phyloP scores from a whole-genome alignment of 2,329 filamentous ascomycete species.

The Alternaria sp. region DNA sequence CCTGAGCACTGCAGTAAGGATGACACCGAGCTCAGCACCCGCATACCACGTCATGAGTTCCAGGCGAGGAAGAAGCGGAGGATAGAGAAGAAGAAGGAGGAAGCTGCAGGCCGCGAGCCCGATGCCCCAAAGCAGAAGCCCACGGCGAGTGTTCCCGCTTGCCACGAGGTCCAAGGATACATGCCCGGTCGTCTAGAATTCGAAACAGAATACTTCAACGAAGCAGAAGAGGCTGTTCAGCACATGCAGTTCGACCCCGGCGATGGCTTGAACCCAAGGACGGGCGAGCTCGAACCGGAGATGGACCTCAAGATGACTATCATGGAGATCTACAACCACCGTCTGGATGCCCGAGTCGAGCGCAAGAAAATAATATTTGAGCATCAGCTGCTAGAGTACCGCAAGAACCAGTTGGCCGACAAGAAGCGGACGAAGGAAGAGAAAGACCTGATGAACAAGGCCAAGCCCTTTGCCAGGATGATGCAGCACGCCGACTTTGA shows the following conservation, averaged over 20 bases:
- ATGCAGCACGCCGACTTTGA: constrained; percentile 95
- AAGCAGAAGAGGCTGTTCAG: constrained; percentile 97
- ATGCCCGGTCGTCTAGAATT: constrained; percentile 98
- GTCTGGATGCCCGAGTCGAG: constrained; percentile 87
- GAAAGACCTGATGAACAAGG: constrained; percentile 85
- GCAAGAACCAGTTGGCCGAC: constrained; percentile 85
- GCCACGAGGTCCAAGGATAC: constrained; percentile 97
- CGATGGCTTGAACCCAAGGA: constrained; percentile 84
- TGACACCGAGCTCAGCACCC: constrained; percentile 78
- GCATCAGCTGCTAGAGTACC: constrained; percentile 89
- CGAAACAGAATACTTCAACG: constrained; percentile 96
- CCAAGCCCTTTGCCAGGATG: constrained; percentile 94
- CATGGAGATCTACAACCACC: constrained; percentile 97
- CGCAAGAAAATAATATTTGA: constrained; percentile 97
- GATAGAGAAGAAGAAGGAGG: constrained; percentile 90
- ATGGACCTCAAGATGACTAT: constrained; percentile 98
- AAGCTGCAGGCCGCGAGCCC: constrained; percentile 80
- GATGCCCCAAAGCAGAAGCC: constrained; percentile 93
- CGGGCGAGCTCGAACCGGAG: constrained; percentile 88
- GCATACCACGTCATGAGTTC: constrained; percentile 88
- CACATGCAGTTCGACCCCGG: constrained; percentile 98
- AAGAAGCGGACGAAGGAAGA: constrained; percentile 98
- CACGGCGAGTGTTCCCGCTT: constrained; percentile 91
- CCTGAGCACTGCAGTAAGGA: constrained; percentile 84
- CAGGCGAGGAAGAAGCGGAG: constrained; percentile 89